Evolutionary conservation across 306 rosid species (phyloP), one percentile per base, ranked within the genome.

Genomic region (Medicago lupulina): DNA sequence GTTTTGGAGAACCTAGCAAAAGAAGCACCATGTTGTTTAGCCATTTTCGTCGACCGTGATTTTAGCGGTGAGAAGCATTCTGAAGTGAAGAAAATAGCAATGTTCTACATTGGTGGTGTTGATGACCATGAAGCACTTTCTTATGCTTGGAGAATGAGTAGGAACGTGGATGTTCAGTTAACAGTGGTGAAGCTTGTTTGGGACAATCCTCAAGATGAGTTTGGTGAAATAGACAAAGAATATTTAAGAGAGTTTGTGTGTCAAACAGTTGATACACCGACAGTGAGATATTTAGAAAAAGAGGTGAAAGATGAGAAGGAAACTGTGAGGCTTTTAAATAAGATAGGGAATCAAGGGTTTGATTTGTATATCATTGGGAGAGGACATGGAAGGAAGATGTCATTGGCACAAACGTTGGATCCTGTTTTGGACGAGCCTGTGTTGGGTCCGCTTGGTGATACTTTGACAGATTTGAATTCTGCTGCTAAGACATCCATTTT

Each of bases 71-170:
- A 70, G 0, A 74, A 78, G 6, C 68, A 0, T 4, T 39, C 34
- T 15, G 74, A 81, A 65, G 76, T 57, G 49, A 49, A 2, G 4
- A 57, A 10, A 1, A 1, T 85, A 8, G 85, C 83, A 1, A 81
- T 85, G 88, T 39, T 85, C 14, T 85, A 81, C 51, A 2, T 70
- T 1, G 76, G 73, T 0, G 88, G 88, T 13, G 73, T 38, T 0
- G 88, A 85, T 44, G 88, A 85, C 16, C 83, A 83, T 0, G 88
- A 85, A 43, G 88, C 88, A 2, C 74, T 85, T 13, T 55, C 81
- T 2, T 85, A 85, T 46, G 85, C 88, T 0, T 81, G 88, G 88
- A 81, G 88, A 47, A 85, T 85, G 88, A 70, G 76, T 7, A 59
- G 50, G 19, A 78, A 63, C 43, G 1, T 2, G 13, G 78, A 74